These are phyloP conservation scores for Penicillium polonicum DNA, from an alignment of 2,329 filamentous ascomycete genomes.

Conservation along the genomic window DNA sequence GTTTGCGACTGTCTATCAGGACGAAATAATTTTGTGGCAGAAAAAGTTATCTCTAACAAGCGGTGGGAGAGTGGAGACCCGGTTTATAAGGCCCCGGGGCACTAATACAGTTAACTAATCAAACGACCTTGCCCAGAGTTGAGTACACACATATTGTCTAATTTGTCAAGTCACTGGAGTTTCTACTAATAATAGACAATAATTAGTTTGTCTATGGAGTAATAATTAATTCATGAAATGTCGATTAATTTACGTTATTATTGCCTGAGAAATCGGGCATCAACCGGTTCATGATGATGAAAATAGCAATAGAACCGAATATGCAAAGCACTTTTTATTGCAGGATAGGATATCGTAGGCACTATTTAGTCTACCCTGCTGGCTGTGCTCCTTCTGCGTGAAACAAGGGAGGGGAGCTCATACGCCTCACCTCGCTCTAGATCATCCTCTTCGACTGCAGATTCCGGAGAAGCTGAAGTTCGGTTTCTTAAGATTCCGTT, in stretches of 20 bases:
- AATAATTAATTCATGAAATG: not conserved
- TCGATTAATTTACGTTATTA: too few species aligned
- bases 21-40: constrained; percentile 35
- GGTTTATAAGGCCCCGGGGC: not conserved
- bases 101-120: not conserved
- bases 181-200: not conserved
- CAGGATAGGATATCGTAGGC: not conserved
- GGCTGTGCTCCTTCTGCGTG: constrained; percentile 31
- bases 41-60: constrained; percentile 32
- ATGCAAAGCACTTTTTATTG: not conserved
- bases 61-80: constrained; percentile 21
- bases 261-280: not conserved
- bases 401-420: constrained; percentile 33
- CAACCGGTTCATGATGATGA: not conserved
- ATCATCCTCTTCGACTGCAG: constrained; percentile 36
- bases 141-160: not conserved
- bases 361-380: constrained; percentile 22
- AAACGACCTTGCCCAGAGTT: not conserved
- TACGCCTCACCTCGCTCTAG: constrained; percentile 45
- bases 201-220: not conserved
- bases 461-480: constrained; percentile 26
- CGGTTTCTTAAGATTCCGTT: constrained; percentile 21
- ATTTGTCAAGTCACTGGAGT: not conserved
- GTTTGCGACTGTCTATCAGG: constrained; percentile 18
- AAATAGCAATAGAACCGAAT: too few species aligned